A percentile compares a stretch with the other conserved stretches of the same genome.
phyloP scores from a whole-genome alignment of 352 stramenopile genomes.

The Globisporangium uncinulatum region DNA sequence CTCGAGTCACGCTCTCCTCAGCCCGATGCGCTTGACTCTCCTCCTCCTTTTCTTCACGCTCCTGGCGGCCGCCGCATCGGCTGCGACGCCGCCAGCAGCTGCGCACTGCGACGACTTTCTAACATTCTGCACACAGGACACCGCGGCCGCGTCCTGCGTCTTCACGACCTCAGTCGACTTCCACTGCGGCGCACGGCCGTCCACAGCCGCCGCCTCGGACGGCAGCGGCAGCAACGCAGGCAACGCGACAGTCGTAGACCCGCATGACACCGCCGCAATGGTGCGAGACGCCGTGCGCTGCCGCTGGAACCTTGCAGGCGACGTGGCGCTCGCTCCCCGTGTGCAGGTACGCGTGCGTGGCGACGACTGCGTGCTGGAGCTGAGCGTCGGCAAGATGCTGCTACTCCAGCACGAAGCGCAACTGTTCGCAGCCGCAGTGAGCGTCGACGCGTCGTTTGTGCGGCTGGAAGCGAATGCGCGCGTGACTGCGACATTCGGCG shows the following conservation, averaged over 20 bases:
- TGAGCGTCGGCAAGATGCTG: constrained; percentile 53
- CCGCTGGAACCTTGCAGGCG: constrained; percentile 56
- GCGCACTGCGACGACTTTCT: constrained; percentile 44
- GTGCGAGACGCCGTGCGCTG: constrained; percentile 30
- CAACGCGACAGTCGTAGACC: constrained; percentile 1
- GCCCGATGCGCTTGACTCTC: background rate
- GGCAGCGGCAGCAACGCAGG: background rate
- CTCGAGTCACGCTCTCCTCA: background rate
- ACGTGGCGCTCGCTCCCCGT: constrained; percentile 32
- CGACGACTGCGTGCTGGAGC: constrained; percentile 47
- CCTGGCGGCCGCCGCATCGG: background rate
- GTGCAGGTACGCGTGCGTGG: constrained; percentile 37
- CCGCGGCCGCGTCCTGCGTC: constrained; percentile 43
- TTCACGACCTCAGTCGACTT: constrained; percentile 43
- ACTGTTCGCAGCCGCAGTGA: constrained; percentile 38
- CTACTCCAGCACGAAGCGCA: constrained; percentile 25
- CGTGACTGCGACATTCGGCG: constrained; percentile 31
- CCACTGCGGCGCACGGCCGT: constrained; percentile 19
- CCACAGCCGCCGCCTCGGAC: background rate
- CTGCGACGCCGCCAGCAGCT: constrained; percentile 2
- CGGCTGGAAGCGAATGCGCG: constrained; percentile 35
- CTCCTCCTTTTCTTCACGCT: too few relatives aligned
- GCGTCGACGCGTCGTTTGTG: constrained; percentile 57
- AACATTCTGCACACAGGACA: constrained; percentile 35
- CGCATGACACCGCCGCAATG: background rate